Percentiles rank a stretch among this genome's conserved stretches.
phyloP scores from a whole-genome alignment of 1,284 basidiomycete genomes.

The Ceratobasidium sp. region DNA sequence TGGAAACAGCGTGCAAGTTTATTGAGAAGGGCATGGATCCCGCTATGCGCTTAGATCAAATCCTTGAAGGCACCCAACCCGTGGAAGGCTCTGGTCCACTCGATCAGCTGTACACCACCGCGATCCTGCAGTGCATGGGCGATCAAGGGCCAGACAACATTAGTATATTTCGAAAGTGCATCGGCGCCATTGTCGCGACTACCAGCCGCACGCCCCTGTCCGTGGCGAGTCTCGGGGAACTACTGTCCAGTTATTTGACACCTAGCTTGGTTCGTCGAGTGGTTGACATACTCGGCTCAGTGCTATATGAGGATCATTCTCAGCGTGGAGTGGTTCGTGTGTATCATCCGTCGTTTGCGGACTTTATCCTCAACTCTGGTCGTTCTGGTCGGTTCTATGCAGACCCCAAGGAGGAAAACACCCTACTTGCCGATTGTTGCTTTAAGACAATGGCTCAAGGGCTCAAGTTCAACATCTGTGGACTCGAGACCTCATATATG shows the following conservation, averaged over 20 bases:
- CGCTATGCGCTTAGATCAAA: not conserved
- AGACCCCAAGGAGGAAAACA: constrained; percentile 16
- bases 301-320: constrained; percentile 18
- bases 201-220: not conserved
- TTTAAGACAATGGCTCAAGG: constrained; percentile 3
- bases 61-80: not conserved
- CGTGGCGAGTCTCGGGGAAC: not conserved
- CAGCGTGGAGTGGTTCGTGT: constrained; percentile 15
- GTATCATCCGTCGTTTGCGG: constrained; percentile 41
- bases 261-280: constrained; percentile 9
- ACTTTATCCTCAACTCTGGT: constrained; percentile 23
- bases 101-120: constrained; percentile 24
- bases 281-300: constrained; percentile 19
- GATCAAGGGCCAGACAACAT: not conserved
- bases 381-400: constrained; percentile 21
- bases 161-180: not conserved
- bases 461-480: constrained; percentile 35
- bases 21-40: constrained; percentile 16
- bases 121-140: not conserved
- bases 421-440: constrained; percentile 17
- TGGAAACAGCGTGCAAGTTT: constrained; percentile 19
- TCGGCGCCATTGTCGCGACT: constrained; percentile 9
- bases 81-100: not conserved
- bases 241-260: constrained; percentile 1
- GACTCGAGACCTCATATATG: not conserved